Conservation (phyloP, 805 yeast species). For the Kregervanrija delftensis region DNA sequence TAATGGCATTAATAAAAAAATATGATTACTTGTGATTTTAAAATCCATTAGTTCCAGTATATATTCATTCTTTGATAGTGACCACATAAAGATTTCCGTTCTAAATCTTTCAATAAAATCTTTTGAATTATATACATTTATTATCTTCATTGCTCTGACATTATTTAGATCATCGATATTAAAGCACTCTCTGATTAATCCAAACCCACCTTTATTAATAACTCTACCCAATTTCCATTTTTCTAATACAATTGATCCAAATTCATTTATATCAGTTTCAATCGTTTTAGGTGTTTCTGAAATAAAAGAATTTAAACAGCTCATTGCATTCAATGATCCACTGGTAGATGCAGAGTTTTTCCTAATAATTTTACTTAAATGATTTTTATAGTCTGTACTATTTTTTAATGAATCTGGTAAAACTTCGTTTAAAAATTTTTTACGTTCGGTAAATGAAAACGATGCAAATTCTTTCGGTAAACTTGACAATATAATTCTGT, state of each 20-base stretch:
- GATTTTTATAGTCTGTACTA: constrained; percentile 25
- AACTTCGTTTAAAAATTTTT: constrained; percentile 25
- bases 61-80: constrained; percentile 52
- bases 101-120: constrained; percentile 50
- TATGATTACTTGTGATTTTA: constrained; percentile 47
- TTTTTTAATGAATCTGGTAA: constrained; percentile 21
- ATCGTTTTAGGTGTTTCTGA: constrained; percentile 9
- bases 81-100: constrained; percentile 76
- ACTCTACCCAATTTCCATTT: constrained; percentile 54
- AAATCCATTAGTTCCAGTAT: constrained; percentile 58
- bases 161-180: constrained; percentile 11
- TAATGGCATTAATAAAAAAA: constrained; percentile 66
- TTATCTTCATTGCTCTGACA: constrained; percentile 25
- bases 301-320: constrained; percentile 17
- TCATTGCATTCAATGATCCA: constrained; percentile 18
- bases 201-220: constrained; percentile 90
- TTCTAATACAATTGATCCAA: constrained; percentile 60
- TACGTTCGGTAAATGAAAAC: constrained; percentile 47
- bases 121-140: constrained; percentile 31
- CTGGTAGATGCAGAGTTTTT: constrained; percentile 17
- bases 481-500: constrained; percentile 35
- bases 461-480: constrained; percentile 43
- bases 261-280: constrained; percentile 38
- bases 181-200: constrained; percentile 49
- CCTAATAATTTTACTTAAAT: constrained; percentile 24